These are phyloP conservation scores for Furcasterigmium furcatum DNA, from an alignment of 2,329 filamentous ascomycete species.

Conservation along the genomic window DNA sequence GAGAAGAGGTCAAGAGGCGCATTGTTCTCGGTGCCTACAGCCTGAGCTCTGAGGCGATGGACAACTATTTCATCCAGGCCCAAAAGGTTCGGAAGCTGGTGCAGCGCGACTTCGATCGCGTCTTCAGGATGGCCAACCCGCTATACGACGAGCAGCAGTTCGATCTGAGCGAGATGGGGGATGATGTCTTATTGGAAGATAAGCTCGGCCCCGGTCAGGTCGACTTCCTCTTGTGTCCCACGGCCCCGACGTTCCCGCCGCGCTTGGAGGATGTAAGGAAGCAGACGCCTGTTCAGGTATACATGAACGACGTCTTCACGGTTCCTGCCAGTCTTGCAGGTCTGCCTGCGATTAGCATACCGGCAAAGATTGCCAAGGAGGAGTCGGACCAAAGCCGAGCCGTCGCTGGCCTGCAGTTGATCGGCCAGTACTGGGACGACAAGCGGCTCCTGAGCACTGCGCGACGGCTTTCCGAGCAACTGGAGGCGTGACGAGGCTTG, in stretches of 20 bases:
- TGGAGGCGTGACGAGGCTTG: conserved; percentile 15
- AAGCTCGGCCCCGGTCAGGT: conserved; percentile 63
- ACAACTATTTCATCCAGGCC: conserved; percentile 96
- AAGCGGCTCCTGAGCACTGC: conserved; percentile 58
- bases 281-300: conserved; percentile 65
- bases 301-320: conserved; percentile 93
- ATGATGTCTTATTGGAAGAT: conserved; percentile 45
- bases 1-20: conserved; percentile 78
- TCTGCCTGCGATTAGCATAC: conserved; percentile 82
- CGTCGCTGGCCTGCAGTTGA: conserved; percentile 64
- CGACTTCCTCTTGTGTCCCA: conserved; percentile 85
- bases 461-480: conserved; percentile 32
- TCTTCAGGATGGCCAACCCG: conserved; percentile 69
- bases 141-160: conserved; percentile 54
- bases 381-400: conserved; percentile 21
- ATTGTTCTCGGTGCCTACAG: conserved; percentile 90
- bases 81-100: conserved; percentile 84
- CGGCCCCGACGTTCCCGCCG: conserved; percentile 75
- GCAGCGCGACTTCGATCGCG: conserved; percentile 78
- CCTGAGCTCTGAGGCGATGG: conserved; percentile 83
- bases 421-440: conserved; percentile 82
- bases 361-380: conserved; percentile 63
- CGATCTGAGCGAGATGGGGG: conserved; percentile 58
- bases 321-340: conserved; percentile 93
- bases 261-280: conserved; percentile 53